Evolutionary conservation across 768 basidiomycete species (phyloP), one percentile per base, ranked within the genome.

Genomic region (Leccinellum albellum): DNA sequence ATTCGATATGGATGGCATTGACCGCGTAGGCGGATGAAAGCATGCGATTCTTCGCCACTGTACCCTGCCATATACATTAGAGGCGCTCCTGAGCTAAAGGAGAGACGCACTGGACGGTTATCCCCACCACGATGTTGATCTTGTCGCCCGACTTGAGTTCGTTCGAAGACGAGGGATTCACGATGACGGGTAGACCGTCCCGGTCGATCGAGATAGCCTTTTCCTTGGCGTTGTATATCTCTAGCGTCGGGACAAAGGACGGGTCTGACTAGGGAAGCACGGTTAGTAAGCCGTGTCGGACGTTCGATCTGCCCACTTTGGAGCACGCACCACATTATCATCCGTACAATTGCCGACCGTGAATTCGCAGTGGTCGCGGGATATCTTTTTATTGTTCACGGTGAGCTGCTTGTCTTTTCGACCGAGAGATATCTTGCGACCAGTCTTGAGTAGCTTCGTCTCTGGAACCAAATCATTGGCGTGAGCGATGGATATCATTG

Each of bases 311-410:
- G n/a, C 13, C 32, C 32, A 32, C 32, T 13, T 14, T 37, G 8
- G 37, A 15, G 37, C 21, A 57, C 86, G 57, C 64, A 89, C 89
- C 57, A 78, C 76, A 56, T 88, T 78, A 35, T 83, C 81, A 14
- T 66, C 61, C 1, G 79, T 70, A 53, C 78, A 86, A 4, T 72
- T 59, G 1, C 78, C 84, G 4, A 91, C 84, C 6, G 73, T 71
- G 54, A 91, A 80, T 49, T 76, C 70, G 49, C 82, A 83, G 60
- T 88, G 85, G 21, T 81, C 74, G 28, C 78, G 76, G 0, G 89
- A 91, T 47, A 92, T 77, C 66, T 82, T 86, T 64, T 84, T 84
- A 72, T 76, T 78, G 57, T 79, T 79, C 48, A 91, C 71, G 4
- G 76, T 28, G 2, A 91, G 72, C 0, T 75, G 74, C 44, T 71